These are phyloP conservation scores for Quercus dentata DNA, from an alignment of 306 rosid species.

Conservation along the genomic window DNA sequence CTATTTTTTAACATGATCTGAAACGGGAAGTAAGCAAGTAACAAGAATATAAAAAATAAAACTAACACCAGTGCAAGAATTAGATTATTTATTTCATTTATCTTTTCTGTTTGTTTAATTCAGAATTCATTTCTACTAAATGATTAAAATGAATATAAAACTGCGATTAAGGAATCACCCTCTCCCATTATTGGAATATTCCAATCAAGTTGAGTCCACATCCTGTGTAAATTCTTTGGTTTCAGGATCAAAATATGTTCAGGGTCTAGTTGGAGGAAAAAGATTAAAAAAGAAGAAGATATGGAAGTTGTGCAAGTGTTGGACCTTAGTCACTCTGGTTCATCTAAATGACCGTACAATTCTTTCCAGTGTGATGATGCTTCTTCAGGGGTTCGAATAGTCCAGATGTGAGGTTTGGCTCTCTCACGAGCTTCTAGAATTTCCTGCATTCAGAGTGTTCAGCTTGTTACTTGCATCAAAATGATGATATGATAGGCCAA, in stretches of 20 bases:
- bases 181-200: too few relatives aligned
- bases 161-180: too few relatives aligned
- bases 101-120: background rate
- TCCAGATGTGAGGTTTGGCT: conserved; percentile 69
- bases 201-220: background rate
- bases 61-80: too few relatives aligned
- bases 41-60: background rate
- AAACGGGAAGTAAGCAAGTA: too few relatives aligned
- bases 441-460: conserved; percentile 52
- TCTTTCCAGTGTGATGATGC: conserved; percentile 58
- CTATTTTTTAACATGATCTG: too few relatives aligned
- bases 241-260: background rate
- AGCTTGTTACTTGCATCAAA: conserved; percentile 9
- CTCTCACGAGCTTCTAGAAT: conserved; percentile 66
- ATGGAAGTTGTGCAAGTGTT: background rate
- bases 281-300: background rate
- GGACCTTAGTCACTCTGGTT: conserved; percentile 29
- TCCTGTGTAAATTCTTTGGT: background rate
- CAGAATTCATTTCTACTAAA: background rate
- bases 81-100: background rate
- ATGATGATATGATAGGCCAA: background rate
- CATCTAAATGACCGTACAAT: conserved; percentile 60
- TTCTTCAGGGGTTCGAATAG: conserved; percentile 67
- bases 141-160: background rate
- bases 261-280: background rate